Base-by-base conservation (phyloP, 257 asterid genomes). In the Ophiorrhiza pumila region DNA sequence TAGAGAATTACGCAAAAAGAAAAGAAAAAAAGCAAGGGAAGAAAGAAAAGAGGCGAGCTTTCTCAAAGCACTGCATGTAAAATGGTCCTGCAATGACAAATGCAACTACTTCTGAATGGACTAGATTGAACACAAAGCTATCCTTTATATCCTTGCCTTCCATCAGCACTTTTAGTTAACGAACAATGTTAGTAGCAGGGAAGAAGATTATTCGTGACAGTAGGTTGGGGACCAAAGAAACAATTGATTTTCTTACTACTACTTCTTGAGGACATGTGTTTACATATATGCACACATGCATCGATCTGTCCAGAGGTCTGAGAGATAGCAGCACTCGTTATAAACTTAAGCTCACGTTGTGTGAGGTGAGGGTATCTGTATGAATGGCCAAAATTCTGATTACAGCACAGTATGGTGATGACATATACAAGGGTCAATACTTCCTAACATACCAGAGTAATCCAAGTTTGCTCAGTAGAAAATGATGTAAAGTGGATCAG, bases 391-490 rank as follows among this genome's bases (percentile, higher is more conserved):
- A 35, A 62, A 62, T 37, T 52, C 27, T 52, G 27, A 9, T 52
- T 52, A 5, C 22, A 5, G 27, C 55, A 47, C 22, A 2, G 7
- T 52, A 7, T 52, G 17, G 29, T 52, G 13, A 52, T 7, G 29
- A 52, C 17, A 52, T 7, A 23, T 2, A 23, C 13, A 64, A 64
- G 67, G 15, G 22, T 39, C 47, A 7, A 12, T 32, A 31, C 35
- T 72, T 34, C 52, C 41, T n/a, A 34, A 62, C 69, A 34, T 61
- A 61, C 69, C 57, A 25, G 43, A 42, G 13, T 52, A 39, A 56
- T 49, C 50, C 47, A 14, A 6, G 14, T 7, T 50, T 22, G 57
- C 59, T 39, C 15, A 1, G 32, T 72, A 31, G n/a, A n/a, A 32
- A 6, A 31, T 32, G 67, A 39, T 41, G 20, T 35, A 34, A 5